Conservation (phyloP, 2,329 filamentous ascomycete species). For the Sporothrix sp. region DNA sequence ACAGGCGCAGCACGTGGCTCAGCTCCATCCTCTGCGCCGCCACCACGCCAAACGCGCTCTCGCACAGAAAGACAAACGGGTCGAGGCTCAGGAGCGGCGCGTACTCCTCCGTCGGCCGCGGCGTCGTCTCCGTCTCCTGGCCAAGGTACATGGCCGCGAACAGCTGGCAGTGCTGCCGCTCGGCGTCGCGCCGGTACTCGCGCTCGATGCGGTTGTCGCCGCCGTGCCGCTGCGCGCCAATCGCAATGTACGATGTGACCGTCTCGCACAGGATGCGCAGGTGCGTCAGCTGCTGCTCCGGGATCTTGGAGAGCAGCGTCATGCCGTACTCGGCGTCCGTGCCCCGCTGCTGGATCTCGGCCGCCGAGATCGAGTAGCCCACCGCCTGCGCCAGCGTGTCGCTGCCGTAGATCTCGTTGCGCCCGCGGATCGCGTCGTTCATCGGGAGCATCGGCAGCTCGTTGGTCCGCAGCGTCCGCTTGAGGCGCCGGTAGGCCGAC, state of each 20-base stretch:
- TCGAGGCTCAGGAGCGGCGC: constrained; percentile 58
- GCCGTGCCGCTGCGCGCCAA: constrained; percentile 57
- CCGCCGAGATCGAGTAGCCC: constrained; percentile 75
- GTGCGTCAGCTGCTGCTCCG: constrained; percentile 75
- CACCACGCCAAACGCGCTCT: constrained; percentile 62
- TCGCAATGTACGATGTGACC: constrained; percentile 69
- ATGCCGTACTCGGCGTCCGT: constrained; percentile 61
- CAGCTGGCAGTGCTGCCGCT: constrained; percentile 64
- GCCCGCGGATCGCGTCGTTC: constrained; percentile 20
- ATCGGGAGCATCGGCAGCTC: constrained; percentile 34
- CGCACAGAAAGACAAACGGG: constrained; percentile 70
- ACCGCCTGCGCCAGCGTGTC: constrained; percentile 57
- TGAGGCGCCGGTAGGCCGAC: constrained; percentile 49
- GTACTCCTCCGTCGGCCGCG: constrained; percentile 36
- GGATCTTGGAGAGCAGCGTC: constrained; percentile 73
- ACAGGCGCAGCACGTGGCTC: constrained; percentile 70
- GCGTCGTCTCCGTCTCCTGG: constrained; percentile 31
- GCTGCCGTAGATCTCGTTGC: constrained; percentile 40
- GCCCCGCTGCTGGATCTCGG: constrained; percentile 87
- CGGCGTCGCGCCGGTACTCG: constrained; percentile 59
- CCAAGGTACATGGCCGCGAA: constrained; percentile 53
- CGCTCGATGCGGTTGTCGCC: constrained; percentile 51
- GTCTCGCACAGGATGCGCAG: constrained; percentile 84
- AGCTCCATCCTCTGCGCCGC: constrained; percentile 63
- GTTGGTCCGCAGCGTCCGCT: constrained; percentile 49